Base-by-base conservation (phyloP, 441 rosid species). In the Manihot esculenta region DNA sequence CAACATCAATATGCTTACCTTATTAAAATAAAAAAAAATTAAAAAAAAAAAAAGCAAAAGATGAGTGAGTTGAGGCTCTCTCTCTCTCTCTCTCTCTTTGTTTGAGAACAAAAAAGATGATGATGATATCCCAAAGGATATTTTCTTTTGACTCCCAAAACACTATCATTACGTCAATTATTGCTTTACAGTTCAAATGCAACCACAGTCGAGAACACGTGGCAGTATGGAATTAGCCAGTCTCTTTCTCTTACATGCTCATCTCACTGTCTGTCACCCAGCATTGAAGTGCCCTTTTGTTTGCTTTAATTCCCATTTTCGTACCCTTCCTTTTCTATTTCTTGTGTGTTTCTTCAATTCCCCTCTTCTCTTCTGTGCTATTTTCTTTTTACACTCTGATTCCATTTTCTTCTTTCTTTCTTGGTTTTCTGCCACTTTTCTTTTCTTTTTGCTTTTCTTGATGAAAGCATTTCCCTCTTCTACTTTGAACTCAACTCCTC, bases 111-210 rank as follows among this genome's bases (percentile, higher is more conserved):
- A 24, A 69, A 50, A 55, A 35, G 41, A 6, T 35, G 41, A 35
- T 35, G 33, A 64, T 72, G 35, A 26, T 5, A 45, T n/a, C 17
- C 42, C 3, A 57, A 9, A 9, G 35, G 41, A 47, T 56, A 2
- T 44, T 65, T 72, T 30, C 58, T 68, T 74, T 62, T 62, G 73
- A 62, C 73, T 62, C 62, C 41, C n/a, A 49, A 65, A 42, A 68
- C 51, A 33, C 56, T 24, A 68, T 55, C 59, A 62, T 74, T 62
- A 48, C 73, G 12, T 62, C 73, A 74, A 69, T 74, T 54, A 74
- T 74, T 62, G 65, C 73, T 62, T 68, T 17, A 62, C 61, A 68
- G 73, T 62, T 68, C 58, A 69, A 62, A 23, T 24, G 20, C 1
- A 5, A 30, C 44, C 57, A 48, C 53, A 58, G 44, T 7, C 42